phyloP scores from a whole-genome alignment of 225 moss, liverwort and hornwort genomes.

The Pleurozium schreberi region DNA sequence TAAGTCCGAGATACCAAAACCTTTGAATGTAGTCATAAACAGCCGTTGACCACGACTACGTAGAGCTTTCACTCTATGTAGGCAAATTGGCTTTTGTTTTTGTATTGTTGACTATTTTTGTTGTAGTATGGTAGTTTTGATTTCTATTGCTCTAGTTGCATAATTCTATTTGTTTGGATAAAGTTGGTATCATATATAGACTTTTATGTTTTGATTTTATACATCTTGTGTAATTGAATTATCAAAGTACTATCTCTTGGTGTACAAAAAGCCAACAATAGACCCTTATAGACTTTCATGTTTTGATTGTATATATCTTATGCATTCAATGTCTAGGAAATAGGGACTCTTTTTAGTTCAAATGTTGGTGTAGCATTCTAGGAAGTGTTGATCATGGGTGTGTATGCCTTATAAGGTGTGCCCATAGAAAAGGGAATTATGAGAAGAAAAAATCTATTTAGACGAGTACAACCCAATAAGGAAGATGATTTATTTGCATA shows the following conservation, averaged over 20 bases:
- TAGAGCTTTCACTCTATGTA: no score
- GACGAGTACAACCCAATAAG: rapidly evolving
- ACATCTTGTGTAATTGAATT: neutral
- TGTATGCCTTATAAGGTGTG: neutral
- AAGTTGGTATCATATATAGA: no score
- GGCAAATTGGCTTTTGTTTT: no score
- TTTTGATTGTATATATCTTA: neutral
- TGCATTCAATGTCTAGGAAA: neutral
- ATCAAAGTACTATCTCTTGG: no score
- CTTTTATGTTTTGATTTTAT: no score
- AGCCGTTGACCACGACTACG: no score
- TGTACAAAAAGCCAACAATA: rapidly evolving
- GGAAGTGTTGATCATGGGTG: neutral
- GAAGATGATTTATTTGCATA: neutral
- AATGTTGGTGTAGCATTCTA: neutral
- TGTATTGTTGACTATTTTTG: no score
- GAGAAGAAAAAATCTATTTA: neutral
- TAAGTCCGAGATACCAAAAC: no score
- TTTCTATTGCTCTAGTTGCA: no score
- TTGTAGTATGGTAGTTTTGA: no score
- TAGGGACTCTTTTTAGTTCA: neutral
- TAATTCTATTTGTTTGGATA: no score
- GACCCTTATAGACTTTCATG: neutral
- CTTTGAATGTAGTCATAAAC: no score
- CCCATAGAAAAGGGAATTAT: neutral